Evolutionary conservation across 1,284 basidiomycete genomes (phyloP).

Genomic region (Leccinum subrobustum): DNA sequence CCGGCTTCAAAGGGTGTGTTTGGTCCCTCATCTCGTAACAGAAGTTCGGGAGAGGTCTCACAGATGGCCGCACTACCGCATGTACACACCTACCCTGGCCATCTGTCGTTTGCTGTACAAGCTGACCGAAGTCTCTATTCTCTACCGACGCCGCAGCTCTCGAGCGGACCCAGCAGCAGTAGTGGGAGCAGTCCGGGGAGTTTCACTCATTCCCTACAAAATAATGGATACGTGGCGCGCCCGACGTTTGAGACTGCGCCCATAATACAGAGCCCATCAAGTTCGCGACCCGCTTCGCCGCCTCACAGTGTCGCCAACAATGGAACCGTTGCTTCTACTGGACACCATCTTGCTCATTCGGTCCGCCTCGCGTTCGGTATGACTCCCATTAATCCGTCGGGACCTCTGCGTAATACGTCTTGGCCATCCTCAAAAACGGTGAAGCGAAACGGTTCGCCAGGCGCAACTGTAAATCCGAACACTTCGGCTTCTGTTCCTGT

Average conservation of each 20-base stretch:
- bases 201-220: constrained; percentile 33
- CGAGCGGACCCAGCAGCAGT: constrained; percentile 59
- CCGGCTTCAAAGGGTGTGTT: constrained; percentile 33
- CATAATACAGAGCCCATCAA: constrained; percentile 30
- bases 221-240: constrained; percentile 16
- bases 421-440: constrained; percentile 33
- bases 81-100: constrained; percentile 34
- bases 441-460: constrained; percentile 19
- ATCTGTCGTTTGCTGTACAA: constrained; percentile 30
- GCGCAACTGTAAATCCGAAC: constrained; percentile 3
- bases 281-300: constrained; percentile 38
- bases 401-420: constrained; percentile 39
- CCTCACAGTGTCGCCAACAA: constrained; percentile 16
- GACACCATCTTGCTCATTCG: constrained; percentile 74
- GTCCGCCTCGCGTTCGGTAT: constrained; percentile 85
- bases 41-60: constrained; percentile 32
- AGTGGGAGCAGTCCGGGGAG: constrained; percentile 55
- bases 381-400: constrained; percentile 71
- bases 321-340: constrained; percentile 26
- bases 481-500: constrained; percentile 44
- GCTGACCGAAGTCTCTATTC: constrained; percentile 37
- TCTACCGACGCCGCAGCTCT: constrained; percentile 57
- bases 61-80: constrained; percentile 30
- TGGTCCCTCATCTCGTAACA: constrained; percentile 30
- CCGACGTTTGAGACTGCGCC: constrained; percentile 25